Conservation (phyloP, 768 basidiomycete species). For the Chalciporus sphaerocephalus region DNA sequence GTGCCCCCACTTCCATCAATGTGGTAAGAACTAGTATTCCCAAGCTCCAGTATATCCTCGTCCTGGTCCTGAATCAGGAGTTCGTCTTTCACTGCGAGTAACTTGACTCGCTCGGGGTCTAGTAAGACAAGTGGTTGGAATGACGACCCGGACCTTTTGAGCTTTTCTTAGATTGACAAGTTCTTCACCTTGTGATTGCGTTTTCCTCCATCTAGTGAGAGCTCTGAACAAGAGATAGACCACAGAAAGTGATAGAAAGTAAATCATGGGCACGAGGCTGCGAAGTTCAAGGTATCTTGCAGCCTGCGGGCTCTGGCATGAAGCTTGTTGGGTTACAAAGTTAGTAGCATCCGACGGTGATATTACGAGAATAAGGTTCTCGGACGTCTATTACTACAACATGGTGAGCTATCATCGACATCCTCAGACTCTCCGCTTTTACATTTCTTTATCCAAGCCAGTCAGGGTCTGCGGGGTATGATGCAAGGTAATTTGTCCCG, state of each 20-base stretch:
- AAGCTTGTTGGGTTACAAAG: too few species aligned
- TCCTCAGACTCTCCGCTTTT: too few species aligned
- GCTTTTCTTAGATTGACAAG: too few species aligned
- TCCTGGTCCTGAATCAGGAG: neutral
- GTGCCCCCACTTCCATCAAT: neutral
- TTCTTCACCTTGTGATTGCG: neutral
- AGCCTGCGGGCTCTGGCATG: too few species aligned
- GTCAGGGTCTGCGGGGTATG: too few species aligned
- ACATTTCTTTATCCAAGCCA: too few species aligned
- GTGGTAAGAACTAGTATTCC: neutral
- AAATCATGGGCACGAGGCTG: neutral
- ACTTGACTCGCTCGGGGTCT: neutral
- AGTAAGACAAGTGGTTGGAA: neutral
- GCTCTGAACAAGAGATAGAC: neutral
- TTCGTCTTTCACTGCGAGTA: neutral
- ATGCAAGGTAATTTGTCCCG: too few species aligned
- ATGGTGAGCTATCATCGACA: too few species aligned
- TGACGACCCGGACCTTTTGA: neutral
- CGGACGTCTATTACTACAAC: too few species aligned
- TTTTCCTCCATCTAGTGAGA: neutral
- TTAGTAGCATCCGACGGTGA: too few species aligned
- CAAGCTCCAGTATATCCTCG: neutral
- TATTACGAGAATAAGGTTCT: too few species aligned
- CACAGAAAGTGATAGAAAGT: neutral
- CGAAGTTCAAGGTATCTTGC: too few species aligned